Percentiles rank a stretch among this genome's conserved stretches.
These are phyloP conservation scores for Trematosphaeria pertusa DNA, from an alignment of 2,329 filamentous ascomycete species.

Conservation along the genomic window DNA sequence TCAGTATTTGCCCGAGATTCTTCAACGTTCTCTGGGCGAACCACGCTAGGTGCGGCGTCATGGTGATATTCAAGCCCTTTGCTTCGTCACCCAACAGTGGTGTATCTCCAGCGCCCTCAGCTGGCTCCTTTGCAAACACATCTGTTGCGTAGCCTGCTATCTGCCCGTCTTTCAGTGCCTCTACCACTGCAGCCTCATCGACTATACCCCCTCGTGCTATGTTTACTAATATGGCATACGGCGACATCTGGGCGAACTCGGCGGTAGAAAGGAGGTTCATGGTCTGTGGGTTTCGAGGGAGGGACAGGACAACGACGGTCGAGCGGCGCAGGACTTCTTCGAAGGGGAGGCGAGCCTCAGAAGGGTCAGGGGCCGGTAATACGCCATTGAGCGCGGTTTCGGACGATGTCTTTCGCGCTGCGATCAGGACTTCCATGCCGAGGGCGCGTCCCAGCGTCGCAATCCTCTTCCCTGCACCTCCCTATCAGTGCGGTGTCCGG, in stretches of 20 bases:
- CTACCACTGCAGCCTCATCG: conserved; percentile 57
- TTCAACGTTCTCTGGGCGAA: conserved; percentile 56
- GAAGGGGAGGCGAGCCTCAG: conserved; percentile 44
- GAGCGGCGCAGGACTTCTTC: conserved; percentile 44
- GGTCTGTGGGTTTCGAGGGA: conserved; percentile 42
- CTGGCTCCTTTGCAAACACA: conserved; percentile 59
- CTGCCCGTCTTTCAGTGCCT: conserved; percentile 52
- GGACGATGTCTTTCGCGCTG: conserved; percentile 47
- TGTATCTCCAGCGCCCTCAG: conserved; percentile 48
- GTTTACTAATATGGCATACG: conserved; percentile 56
- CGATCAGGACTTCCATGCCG: conserved; percentile 58
- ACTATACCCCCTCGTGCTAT: conserved; percentile 60
- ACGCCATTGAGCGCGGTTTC: conserved; percentile 10
- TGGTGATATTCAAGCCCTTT: conserved; percentile 57
- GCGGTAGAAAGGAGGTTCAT: conserved; percentile 41
- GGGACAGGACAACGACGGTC: conserved; percentile 48
- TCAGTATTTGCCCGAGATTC: conserved; percentile 54
- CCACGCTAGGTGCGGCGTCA: conserved; percentile 64
- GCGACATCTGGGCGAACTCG: conserved; percentile 56
- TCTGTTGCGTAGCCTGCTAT: conserved; percentile 61
- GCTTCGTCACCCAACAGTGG: conserved; percentile 54
- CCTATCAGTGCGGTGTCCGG: conserved; percentile 14
- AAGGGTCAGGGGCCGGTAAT: conserved; percentile 9
- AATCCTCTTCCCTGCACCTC: conserved; percentile 49
- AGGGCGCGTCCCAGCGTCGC: conserved; percentile 53